Base-by-base conservation (phyloP, 1,284 basidiomycete genomes). In the Pholiota adiposa region DNA sequence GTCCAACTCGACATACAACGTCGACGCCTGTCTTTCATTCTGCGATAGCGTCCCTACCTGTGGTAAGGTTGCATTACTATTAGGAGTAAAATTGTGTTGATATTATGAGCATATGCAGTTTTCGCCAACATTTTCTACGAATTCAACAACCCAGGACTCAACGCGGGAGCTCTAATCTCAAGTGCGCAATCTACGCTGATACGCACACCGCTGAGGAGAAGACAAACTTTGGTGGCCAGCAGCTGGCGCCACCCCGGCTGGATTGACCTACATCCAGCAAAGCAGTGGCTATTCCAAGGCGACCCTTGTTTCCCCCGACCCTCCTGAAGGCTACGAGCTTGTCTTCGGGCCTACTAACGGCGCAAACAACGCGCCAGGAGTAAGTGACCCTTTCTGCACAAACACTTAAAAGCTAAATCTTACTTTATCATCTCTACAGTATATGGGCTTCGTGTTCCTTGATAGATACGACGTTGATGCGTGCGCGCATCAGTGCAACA, bases 341-440 rank as follows among this genome's bases (percentile, higher is more conserved):
- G 73, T 75, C 16, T 78, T 77, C 62, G 77, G 77, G 1, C 77
- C 77, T 5, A 69, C 70, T 4, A 65, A 69, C 36, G 75, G 74
- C 16, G 78, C 79, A 1, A 79, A 77, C 56, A 75, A 75, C 46
- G 77, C 78, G 11, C 74, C 73, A 36, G 76, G 73, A 6, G 77
- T 79, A 58, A 59, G 76, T 66, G 8, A 19, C 6, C 19, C 9
- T 27, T 54, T n/a, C n/a, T 19, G 8, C 12, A 2, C 5, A 8
- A 1, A 49, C 31, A 18, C 18, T 36, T 9, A 59, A 31, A 31
- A n/a, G n/a, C n/a, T n/a, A n/a, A 11, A 31, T 4, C 29, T 31
- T 4, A 31, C n/a, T n/a, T n/a, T 31, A 11, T 11, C 29, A 31
- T 5, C 29, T 31, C 29, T 63, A 16, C 67, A 75, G 61, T 77